Evolutionary conservation across 2,329 filamentous ascomycete genomes (phyloP), one percentile per base, ranked within the genome.

Genomic region (Verticillium klebahnii): DNA sequence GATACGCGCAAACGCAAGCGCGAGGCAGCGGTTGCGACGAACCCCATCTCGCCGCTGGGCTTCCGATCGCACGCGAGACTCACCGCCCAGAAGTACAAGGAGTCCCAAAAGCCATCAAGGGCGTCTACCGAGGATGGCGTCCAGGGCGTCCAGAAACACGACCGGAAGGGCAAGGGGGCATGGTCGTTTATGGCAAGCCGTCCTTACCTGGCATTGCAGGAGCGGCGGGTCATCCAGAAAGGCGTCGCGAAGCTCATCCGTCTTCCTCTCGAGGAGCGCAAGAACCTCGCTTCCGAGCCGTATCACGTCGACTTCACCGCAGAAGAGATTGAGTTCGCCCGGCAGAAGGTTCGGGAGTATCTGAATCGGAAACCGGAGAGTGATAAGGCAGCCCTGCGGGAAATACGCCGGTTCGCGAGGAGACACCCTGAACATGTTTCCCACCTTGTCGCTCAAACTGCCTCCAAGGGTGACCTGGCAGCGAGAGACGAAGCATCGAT

Each of bases 271-370:
- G 45, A 52, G 45, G 45, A 52, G 45, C 45, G 45, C 11, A 52
- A 52, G n/a, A 23, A 52, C 5, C 8, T 14, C 5, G 8, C 19
- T 14, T 52, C n/a, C 19, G 11, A 23, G 19, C 19, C 19, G 19
- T 74, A 80, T 19, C 82, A 84, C 63, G 78, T 81, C 7, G 82
- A 83, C 66, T 82, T 84, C 52, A 71, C 72, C 0, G 54, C 63
- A 0, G 69, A 74, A 1, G 81, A 84, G 62, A 65, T 78, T 9
- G 60, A 69, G 14, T 70, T 17, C 56, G 67, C 57, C 58, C 57
- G 61, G 9, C 61, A 59, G 9, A 59, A 63, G 12, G 62, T 68
- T 1, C 60, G 64, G 34, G 59, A 39, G 8, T 54, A 62, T 36
- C 31, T 61, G 36, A 62, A 25, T 11, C 11, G 63, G 23, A 34